phyloP scores from a whole-genome alignment of 2,329 filamentous ascomycete genomes.

The Hymenoscyphus repandus region DNA sequence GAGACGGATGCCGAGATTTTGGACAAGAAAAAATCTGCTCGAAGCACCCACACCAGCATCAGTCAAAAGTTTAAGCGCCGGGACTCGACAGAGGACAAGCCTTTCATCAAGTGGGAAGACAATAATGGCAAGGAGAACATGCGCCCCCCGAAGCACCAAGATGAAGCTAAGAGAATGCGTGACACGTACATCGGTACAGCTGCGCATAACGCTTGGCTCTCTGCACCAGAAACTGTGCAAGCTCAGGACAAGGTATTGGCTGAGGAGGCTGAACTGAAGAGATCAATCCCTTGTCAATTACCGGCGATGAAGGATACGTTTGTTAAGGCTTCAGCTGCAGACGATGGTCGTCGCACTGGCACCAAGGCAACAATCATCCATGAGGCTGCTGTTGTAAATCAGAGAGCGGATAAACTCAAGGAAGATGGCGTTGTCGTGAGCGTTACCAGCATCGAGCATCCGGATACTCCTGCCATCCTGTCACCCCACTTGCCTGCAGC shows the following conservation, averaged over 20 bases:
- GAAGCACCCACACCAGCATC: neutral
- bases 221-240: slow-evolving; percentile 19
- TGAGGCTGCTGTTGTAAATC: neutral
- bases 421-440: neutral
- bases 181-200: slow-evolving; percentile 6
- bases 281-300: slow-evolving; percentile 6
- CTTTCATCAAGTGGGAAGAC: neutral
- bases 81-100: neutral
- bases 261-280: slow-evolving; percentile 14
- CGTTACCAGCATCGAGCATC: neutral
- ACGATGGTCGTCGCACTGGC: slow-evolving; percentile 28
- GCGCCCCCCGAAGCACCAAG: neutral
- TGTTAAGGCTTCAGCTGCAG: slow-evolving; percentile 25
- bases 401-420: neutral
- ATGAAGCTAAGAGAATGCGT: neutral
- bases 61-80: too few relatives aligned
- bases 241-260: slow-evolving; percentile 23
- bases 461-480: too few relatives aligned
- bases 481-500: neutral
- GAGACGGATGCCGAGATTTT: slow-evolving; percentile 71
- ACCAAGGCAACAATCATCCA: slow-evolving; percentile 13
- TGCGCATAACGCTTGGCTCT: slow-evolving; percentile 22
- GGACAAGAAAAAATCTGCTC: slow-evolving; percentile 9
- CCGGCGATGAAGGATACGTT: slow-evolving; percentile 28
- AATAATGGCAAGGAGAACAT: neutral